A percentile compares a stretch with the other conserved stretches of the same genome.
phyloP scores from a whole-genome alignment of 2,329 filamentous ascomycete genomes.

The Pseudocercospora vitis region DNA sequence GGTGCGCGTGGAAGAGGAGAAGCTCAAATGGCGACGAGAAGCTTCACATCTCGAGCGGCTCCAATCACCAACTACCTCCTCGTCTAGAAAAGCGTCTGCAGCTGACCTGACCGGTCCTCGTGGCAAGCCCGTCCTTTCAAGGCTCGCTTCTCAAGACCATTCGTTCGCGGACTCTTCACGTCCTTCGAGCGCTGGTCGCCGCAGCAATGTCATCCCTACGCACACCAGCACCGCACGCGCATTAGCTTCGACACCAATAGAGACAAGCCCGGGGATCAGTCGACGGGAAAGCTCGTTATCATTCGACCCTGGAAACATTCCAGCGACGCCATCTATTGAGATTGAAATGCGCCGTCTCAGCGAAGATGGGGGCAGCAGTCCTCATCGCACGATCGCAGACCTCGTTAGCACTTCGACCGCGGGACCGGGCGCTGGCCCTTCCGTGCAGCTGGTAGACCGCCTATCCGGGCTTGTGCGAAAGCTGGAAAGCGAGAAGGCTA shows the following conservation, averaged over 20 bases:
- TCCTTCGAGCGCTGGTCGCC: slow-evolving; percentile 35
- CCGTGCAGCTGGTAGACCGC: slow-evolving; percentile 90
- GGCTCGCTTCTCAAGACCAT: slow-evolving; percentile 33
- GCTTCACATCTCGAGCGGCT: slow-evolving; percentile 36
- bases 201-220: slow-evolving; percentile 28
- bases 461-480: slow-evolving; percentile 93
- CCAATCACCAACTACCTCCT: slow-evolving; percentile 40
- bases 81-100: slow-evolving; percentile 43
- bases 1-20: slow-evolving; percentile 65
- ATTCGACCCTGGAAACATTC: slow-evolving; percentile 31
- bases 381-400: slow-evolving; percentile 66
- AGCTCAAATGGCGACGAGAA: slow-evolving; percentile 57
- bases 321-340: slow-evolving; percentile 50
- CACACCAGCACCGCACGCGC: slow-evolving; percentile 24
- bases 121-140: slow-evolving; percentile 33
- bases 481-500: slow-evolving; percentile 87
- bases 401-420: slow-evolving; percentile 64
- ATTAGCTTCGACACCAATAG: slow-evolving; percentile 23
- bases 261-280: slow-evolving; percentile 34
- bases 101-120: slow-evolving; percentile 23
- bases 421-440: slow-evolving; percentile 71
- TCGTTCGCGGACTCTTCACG: slow-evolving; percentile 26
- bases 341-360: slow-evolving; percentile 48
- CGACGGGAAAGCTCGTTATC: slow-evolving; percentile 51
- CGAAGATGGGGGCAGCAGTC: slow-evolving; percentile 61